Base-by-base conservation (phyloP, 805 yeast species). In the Myxozyma lipomycoides region DNA sequence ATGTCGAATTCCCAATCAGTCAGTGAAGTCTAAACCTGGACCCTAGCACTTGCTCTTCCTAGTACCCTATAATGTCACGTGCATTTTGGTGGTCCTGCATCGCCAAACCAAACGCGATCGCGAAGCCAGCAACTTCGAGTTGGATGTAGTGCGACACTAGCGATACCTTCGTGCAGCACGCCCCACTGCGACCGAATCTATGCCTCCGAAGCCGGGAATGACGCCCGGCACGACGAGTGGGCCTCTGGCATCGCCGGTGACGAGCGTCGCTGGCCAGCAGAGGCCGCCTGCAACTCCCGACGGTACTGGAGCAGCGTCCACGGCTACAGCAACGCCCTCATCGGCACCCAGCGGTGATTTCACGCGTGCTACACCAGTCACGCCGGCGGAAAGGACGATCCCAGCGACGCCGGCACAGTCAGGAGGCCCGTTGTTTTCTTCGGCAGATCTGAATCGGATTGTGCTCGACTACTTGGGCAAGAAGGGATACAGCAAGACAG, bases 401-500 rank as follows among this genome's bases (percentile, higher is more conserved):
- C 23, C 40, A 15, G 15, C 23, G 19, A 39, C 50, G 3, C 22
- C 49, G 18, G 35, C 58, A 36, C 22, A 49, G 25, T 23, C 41
- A 25, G 21, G 36, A 17, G 18, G 55, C 23, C 42, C 23, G 34
- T 57, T 18, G 47, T 79, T 81, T 53, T 82, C 95, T 0, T 88
- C 86, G 43, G 89, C 91, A 3, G 98, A 93, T 66, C 75, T 93
- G 65, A 91, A 90, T 67, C 74, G 93, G 56, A 87, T 93, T 64
- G 98, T 93, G 30, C 74, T 93, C 62, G 98, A 93, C 62, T 93
- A 91, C 62, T 75, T 93, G 59, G 85, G 83, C 66, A 91, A 93
- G 63, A 89, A 90, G 67, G 99, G 99, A 2, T 93, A 88, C 64
- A 90, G 86, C 60, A 81, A 84, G 60, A 91, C 98, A 0, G 99